Evolutionary conservation across 768 basidiomycete genomes (phyloP).

Genomic region (Russula olivacea): DNA sequence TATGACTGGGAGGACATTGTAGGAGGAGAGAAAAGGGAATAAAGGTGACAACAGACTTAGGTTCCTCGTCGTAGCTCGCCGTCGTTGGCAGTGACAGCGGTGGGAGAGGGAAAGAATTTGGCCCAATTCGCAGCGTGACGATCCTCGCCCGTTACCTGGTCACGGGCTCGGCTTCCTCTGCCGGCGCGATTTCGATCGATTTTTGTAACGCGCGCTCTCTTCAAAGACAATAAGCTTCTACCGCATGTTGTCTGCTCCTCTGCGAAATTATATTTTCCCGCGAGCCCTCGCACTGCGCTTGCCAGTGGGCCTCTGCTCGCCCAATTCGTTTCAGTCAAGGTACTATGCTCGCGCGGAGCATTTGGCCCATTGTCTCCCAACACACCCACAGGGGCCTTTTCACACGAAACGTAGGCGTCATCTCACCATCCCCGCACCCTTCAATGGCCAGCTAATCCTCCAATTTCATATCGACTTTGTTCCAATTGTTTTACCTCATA

Average conservation of each 20-base stretch:
- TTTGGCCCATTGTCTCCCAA: background rate
- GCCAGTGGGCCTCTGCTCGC: background rate
- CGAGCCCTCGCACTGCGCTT: conserved; percentile 13
- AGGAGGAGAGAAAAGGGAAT: background rate
- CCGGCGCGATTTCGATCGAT: background rate
- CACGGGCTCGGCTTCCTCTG: conserved; percentile 3
- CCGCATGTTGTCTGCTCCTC: conserved; percentile 22
- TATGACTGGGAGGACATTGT: conserved; percentile 18
- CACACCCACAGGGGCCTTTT: background rate
- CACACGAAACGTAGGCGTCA: conserved; percentile 15
- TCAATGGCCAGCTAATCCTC: background rate
- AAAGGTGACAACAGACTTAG: background rate
- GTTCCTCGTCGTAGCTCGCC: conserved; percentile 13
- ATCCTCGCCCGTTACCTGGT: conserved; percentile 9
- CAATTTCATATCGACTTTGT: conserved; percentile 22
- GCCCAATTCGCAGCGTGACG: conserved; percentile 20
- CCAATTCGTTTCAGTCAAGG: background rate
- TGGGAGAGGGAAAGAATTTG: background rate
- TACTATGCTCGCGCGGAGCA: background rate
- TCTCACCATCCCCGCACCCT: background rate
- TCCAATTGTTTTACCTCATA: conserved; percentile 24
- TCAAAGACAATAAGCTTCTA: conserved; percentile 16
- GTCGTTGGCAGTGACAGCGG: conserved; percentile 6
- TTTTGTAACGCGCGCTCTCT: background rate
- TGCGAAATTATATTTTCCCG: conserved; percentile 4